These are phyloP conservation scores for Ophiostoma sp. DNA, from an alignment of 2,329 filamentous ascomycete species.

Conservation along the genomic window DNA sequence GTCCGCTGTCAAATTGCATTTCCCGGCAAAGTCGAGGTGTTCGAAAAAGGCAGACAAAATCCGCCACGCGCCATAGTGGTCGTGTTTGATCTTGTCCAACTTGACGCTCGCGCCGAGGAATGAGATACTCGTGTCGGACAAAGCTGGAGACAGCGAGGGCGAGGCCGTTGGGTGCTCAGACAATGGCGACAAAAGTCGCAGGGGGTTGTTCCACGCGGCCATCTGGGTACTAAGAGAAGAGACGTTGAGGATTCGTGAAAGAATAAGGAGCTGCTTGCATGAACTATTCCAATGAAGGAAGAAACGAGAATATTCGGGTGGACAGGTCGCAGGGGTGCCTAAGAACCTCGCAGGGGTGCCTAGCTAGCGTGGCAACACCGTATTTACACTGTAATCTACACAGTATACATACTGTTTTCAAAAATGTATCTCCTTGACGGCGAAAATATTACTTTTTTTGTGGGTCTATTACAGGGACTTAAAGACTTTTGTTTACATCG, in stretches of 20 bases:
- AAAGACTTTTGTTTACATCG: too few relatives aligned
- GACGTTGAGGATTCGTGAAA: neutral
- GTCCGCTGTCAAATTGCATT: neutral
- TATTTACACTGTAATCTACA: too few relatives aligned
- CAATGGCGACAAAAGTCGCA: neutral
- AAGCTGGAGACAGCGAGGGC: neutral
- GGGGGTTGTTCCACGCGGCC: neutral
- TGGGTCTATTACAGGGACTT: too few relatives aligned
- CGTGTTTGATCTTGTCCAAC: neutral
- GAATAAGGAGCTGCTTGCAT: neutral
- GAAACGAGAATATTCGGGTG: too few relatives aligned
- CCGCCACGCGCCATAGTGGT: neutral
- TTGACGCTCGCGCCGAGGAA: neutral
- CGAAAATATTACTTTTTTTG: too few relatives aligned
- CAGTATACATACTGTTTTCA: too few relatives aligned
- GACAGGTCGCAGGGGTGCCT: too few relatives aligned
- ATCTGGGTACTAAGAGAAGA: neutral
- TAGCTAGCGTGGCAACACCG: too few relatives aligned
- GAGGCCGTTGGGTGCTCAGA: neutral
- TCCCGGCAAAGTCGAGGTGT: neutral
- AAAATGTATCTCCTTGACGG: too few relatives aligned
- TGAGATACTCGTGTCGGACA: neutral
- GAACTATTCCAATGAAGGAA: too few relatives aligned
- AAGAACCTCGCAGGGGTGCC: too few relatives aligned
- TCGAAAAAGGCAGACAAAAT: neutral